Base-by-base conservation (phyloP, 805 yeast genomes). In the Cyberlindnera maritima region DNA sequence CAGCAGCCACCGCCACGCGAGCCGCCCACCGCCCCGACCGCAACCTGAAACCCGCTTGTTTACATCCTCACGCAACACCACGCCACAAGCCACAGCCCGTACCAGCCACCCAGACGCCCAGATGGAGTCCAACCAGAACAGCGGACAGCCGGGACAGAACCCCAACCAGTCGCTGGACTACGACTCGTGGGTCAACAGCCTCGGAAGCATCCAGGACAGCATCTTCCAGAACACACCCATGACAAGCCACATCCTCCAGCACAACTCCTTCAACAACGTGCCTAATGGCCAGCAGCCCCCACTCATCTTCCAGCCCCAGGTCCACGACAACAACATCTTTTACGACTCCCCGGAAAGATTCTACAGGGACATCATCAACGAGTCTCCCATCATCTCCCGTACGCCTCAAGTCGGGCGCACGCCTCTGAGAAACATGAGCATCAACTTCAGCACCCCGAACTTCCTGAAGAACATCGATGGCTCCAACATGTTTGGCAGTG, bases 261-360 rank as follows among this genome's bases (percentile, higher is more conserved):
- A 55, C 17, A 39, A 36, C 18, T 44, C 35, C 14, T 46, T 44
- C 35, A 39, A 38, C 19, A 33, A 32, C 20, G 13, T 36, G 7
- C 44, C 43, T 3, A 14, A 35, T 11, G 7, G 32, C 2, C 32
- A 6, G 10, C 34, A 32, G 13, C 23, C 29, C 2, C 29, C 44
- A 2, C 9, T 35, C 10, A 21, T 34, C 7, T 51, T 50, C 14
- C 53, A 47, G 18, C 32, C 29, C 4, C 49, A 38, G 18, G 28
- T 35, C 17, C 47, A 41, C 3, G 58, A 52, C 26, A 29, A 40
- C 1, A 57, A 55, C 31, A 12, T 40, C n/a, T 52, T 52, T 31
- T 55, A 55, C 47, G 52, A 60, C 42, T 58, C 64, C 0, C 64
- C 64, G 4, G 62, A 58, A 32, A 41, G 62, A 14, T 59, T 60